A percentile compares a stretch with the other conserved stretches of the same genome.
Conservation (phyloP, 2,329 filamentous ascomycete genomes). For the Calonectria pseudoturangicola region DNA sequence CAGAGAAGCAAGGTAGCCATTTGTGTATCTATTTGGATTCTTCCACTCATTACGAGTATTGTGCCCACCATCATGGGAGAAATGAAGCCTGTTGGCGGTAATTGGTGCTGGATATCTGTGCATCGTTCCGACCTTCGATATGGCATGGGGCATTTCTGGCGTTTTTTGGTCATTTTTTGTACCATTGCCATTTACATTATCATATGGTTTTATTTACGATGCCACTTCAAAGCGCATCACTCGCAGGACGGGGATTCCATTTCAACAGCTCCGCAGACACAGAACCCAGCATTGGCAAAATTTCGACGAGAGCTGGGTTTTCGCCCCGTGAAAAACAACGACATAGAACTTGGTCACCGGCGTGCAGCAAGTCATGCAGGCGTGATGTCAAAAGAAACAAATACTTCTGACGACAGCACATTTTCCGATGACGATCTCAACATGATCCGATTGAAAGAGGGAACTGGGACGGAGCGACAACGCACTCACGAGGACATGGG, state of each 20-base stretch:
- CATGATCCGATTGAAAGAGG: background rate
- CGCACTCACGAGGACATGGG: background rate
- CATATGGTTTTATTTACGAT: constrained; percentile 54
- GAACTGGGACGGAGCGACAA: background rate
- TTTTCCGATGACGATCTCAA: too few species aligned
- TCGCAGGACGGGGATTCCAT: too few species aligned
- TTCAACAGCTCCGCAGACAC: background rate
- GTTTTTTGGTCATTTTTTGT: constrained; percentile 63
- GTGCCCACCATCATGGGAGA: constrained; percentile 44
- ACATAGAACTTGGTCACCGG: too few species aligned
- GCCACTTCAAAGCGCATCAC: background rate
- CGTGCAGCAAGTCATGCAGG: too few species aligned
- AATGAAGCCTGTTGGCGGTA: constrained; percentile 61
- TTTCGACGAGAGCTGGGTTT: background rate
- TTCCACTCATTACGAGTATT: constrained; percentile 48
- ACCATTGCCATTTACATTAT: constrained; percentile 65
- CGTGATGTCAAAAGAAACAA: too few species aligned
- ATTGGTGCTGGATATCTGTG: constrained; percentile 68
- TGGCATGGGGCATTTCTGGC: constrained; percentile 66
- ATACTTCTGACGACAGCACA: too few species aligned
- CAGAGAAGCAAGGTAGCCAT: constrained; percentile 34
- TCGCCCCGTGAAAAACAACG: background rate
- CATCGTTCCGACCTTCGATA: constrained; percentile 63
- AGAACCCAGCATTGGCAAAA: background rate
- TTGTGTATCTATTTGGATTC: constrained; percentile 45